phyloP scores from a whole-genome alignment of 768 basidiomycete species.

The Leccinum variicolor region DNA sequence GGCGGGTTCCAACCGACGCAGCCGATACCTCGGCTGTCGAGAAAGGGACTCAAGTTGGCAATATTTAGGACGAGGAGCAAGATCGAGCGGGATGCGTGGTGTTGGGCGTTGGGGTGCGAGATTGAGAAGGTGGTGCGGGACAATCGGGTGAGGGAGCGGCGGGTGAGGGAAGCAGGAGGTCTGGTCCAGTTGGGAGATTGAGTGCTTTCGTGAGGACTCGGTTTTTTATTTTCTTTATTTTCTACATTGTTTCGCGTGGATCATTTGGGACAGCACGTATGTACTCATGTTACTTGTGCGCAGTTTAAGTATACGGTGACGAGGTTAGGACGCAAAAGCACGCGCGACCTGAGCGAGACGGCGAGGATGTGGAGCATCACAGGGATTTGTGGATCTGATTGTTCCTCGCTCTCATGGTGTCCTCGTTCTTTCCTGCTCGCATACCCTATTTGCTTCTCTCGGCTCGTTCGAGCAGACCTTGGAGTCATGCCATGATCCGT shows the following conservation, averaged over 20 bases:
- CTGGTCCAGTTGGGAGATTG: slow-evolving; percentile 35
- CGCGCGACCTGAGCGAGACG: not conserved
- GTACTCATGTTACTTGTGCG: not conserved
- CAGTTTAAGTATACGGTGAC: not conserved
- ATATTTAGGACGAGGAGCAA: slow-evolving; percentile 76
- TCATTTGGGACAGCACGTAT: not conserved
- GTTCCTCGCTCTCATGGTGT: not conserved
- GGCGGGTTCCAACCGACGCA: slow-evolving; percentile 14
- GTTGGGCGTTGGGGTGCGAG: slow-evolving; percentile 88
- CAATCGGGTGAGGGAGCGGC: slow-evolving; percentile 61
- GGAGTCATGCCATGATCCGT: not conserved
- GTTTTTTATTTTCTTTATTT: not conserved
- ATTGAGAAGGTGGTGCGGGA: slow-evolving; percentile 76
- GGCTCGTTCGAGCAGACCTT: not conserved
- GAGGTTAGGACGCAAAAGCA: not conserved
- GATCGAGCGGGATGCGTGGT: slow-evolving; percentile 92
- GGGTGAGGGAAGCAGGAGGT: slow-evolving; percentile 61
- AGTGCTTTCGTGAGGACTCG: not conserved
- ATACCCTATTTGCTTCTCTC: not conserved
- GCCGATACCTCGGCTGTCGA: slow-evolving; percentile 48
- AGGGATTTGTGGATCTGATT: not conserved
- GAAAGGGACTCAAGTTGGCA: slow-evolving; percentile 52
- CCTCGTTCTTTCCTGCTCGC: not conserved
- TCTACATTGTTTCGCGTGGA: not conserved
- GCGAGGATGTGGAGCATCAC: not conserved